Base-by-base conservation (phyloP, 2,329 filamentous ascomycete species). In the Cladosporium sp. region DNA sequence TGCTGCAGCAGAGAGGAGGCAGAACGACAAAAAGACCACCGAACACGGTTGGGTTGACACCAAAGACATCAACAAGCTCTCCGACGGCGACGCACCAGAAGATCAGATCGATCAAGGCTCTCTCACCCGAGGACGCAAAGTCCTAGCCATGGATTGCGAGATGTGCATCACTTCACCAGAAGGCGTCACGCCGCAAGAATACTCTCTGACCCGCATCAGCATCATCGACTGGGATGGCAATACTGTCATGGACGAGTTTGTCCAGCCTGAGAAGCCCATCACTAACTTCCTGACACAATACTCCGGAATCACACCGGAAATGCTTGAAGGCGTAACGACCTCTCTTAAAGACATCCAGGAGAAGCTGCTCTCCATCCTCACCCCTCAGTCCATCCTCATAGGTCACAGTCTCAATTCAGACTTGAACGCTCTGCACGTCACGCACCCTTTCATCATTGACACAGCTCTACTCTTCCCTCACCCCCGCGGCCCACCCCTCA, bases 381-480 rank as follows among this genome's bases (percentile, higher is more conserved):
- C 83, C 34, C 83, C 86, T 0, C 81, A 79, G 36, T 83, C 87
- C 9, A 86, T 93, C 47, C 78, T 95, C 13, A 70, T 93, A 39
- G 88, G 88, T 34, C 88, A 95, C 70, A 91, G 87, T 3, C 76
- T 95, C 39, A 86, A 92, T 61, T 88, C 87, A 2, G 88, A 95
- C 64, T 79, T 96, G 27, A 88, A 83, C 54, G 92, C 91, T 1
- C 75, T 99, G 22, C 87, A 85, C 64, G 77, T 96, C 54, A 86
- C 89, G 0, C 93, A 97, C 66, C 93, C 93, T 1, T 96, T 91
- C 71, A 85, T 99, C 59, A 82, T 96, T 64, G 93, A 99, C 69
- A 97, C 93, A 0, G 83, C 89, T 11, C 79, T 97, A 30, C 78
- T 96, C 47, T 99, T 88, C 65, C 91, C 92, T 1, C 93, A 99